Conservation (phyloP, 495 filamentous ascomycete genomes). For the Cercophora sp. region DNA sequence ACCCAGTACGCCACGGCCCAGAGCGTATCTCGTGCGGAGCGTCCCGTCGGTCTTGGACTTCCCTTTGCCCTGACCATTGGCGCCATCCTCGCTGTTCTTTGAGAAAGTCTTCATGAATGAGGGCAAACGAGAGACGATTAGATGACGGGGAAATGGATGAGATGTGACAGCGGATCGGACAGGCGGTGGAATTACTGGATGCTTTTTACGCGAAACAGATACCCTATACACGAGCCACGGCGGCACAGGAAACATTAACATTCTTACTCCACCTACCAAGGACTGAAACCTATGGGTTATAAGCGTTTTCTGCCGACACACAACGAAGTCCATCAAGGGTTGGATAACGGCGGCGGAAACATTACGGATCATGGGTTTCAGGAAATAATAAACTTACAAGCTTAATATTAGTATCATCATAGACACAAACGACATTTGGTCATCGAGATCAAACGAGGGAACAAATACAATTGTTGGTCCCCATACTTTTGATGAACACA, state of each 20-base stretch:
- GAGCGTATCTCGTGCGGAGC: too few relatives aligned
- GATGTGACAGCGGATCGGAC: too few relatives aligned
- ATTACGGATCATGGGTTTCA: neutral
- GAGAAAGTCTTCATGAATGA: neutral
- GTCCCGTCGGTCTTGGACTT: neutral
- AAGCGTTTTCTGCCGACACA: too few relatives aligned
- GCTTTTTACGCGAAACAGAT: too few relatives aligned
- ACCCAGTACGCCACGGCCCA: constrained; percentile 4
- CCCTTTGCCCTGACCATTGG: neutral
- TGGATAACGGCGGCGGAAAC: neutral
- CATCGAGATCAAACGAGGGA: neutral
- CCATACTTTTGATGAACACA: too few relatives aligned
- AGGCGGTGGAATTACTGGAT: too few relatives aligned
- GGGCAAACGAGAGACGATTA: too few relatives aligned
- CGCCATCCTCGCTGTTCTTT: neutral
- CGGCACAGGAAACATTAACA: neutral
- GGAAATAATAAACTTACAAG: neutral
- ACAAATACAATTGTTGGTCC: neutral
- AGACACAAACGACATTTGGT: neutral
- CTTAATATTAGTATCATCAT: constrained; percentile 4
- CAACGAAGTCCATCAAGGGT: neutral
- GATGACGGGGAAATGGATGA: too few relatives aligned
- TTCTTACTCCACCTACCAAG: neutral
- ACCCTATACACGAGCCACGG: neutral
- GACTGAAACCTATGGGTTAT: neutral